phyloP scores from a whole-genome alignment of 139 green algal species.

The Micractinium sp. region DNA sequence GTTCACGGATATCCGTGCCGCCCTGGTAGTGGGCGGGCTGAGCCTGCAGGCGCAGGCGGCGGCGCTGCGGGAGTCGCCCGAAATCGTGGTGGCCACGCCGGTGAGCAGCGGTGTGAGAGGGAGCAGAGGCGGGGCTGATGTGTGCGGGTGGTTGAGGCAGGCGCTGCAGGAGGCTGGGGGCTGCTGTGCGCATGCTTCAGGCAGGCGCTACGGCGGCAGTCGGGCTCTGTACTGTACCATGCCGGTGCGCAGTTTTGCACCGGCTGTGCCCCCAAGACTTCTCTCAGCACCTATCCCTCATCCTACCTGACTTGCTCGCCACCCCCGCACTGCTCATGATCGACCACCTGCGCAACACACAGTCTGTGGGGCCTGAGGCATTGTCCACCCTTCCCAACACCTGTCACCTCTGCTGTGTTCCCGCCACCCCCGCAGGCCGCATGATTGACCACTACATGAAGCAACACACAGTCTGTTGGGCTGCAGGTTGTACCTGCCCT shows the following conservation, averaged over 20 bases:
- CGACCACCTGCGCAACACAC: slow-evolving; percentile 95
- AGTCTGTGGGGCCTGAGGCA: slow-evolving; percentile 57
- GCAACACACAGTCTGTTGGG: slow-evolving; percentile 87
- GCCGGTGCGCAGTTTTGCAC: too few species aligned
- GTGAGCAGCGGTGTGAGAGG: slow-evolving; percentile 39
- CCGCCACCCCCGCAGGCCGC: slow-evolving; percentile 41
- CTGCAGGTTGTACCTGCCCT: slow-evolving; percentile 60
- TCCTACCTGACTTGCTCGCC: neutral
- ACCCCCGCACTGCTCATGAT: slow-evolving; percentile 66
- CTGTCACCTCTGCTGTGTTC: neutral
- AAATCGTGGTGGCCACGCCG: slow-evolving; percentile 95
- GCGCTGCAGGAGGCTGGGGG: neutral
- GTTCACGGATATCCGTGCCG: slow-evolving; percentile 90
- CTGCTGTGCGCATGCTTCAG: too few species aligned
- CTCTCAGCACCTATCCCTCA: too few species aligned
- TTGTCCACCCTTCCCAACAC: neutral
- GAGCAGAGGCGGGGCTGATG: neutral
- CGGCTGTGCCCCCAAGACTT: too few species aligned
- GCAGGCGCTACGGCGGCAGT: too few species aligned
- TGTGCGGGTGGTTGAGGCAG: neutral
- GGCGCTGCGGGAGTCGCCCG: slow-evolving; percentile 74
- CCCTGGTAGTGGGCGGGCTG: slow-evolving; percentile 95
- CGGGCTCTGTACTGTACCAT: too few species aligned
- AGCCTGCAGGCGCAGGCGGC: slow-evolving; percentile 85
- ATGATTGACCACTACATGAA: slow-evolving; percentile 98